These are phyloP conservation scores for Sclerotinia nivalis DNA, from an alignment of 2,329 filamentous ascomycete genomes.

Conservation along the genomic window DNA sequence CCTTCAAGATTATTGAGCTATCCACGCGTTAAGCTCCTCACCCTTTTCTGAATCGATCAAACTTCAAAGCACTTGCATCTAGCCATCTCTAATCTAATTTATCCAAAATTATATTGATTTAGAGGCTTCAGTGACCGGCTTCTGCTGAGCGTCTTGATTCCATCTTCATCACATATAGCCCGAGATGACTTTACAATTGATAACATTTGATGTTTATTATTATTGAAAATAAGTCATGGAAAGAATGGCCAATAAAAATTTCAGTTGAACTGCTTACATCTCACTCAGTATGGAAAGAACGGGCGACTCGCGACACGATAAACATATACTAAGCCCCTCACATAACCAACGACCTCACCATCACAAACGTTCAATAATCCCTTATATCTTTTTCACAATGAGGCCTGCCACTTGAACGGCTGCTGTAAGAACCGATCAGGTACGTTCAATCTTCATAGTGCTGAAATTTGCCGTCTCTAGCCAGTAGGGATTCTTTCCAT, in stretches of 20 bases:
- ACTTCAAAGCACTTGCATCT: conserved; percentile 12
- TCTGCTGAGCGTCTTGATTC: background rate
- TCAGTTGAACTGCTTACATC: background rate
- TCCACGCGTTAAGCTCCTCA: background rate
- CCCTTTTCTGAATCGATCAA: background rate
- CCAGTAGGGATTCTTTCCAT: background rate
- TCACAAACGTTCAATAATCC: background rate
- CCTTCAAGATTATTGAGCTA: background rate
- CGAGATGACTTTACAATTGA: background rate
- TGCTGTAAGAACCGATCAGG: background rate
- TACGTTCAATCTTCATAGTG: background rate
- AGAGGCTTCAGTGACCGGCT: background rate
- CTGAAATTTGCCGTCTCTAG: background rate
- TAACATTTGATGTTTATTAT: background rate
- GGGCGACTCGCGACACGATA: background rate
- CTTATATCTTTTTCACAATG: background rate
- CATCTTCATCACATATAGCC: background rate
- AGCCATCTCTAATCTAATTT: background rate
- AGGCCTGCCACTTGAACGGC: conserved; percentile 11
- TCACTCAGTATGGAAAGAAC: conserved; percentile 8
- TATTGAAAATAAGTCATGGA: background rate
- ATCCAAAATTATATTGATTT: background rate
- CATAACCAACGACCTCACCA: background rate
- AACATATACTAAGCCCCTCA: background rate
- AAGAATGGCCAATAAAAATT: background rate